Evolutionary conservation across 495 filamentous ascomycete species (phyloP).

Genomic region (Aspergillus indologenus): DNA sequence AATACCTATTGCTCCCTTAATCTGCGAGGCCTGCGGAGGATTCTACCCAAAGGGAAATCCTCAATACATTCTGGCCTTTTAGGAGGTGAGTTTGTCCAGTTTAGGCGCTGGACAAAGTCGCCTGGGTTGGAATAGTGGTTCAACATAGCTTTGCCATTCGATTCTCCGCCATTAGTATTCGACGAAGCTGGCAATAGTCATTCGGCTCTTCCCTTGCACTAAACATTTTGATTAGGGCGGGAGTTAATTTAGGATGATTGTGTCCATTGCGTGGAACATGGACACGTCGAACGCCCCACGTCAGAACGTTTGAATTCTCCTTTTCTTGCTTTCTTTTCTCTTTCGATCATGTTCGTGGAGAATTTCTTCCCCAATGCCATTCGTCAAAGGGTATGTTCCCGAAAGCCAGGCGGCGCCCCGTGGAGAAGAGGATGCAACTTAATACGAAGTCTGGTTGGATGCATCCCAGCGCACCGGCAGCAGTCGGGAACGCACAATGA

Average conservation of each 20-base stretch:
- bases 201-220: constrained; percentile 7
- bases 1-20: not conserved
- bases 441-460: not conserved
- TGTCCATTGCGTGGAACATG: not conserved
- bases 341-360: not conserved
- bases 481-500: not conserved
- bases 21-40: not conserved
- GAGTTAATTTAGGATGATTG: not conserved
- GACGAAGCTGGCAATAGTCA: not conserved
- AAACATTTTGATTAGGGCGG: not conserved
- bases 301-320: not conserved
- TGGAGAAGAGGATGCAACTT: not conserved
- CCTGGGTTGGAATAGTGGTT: no score
- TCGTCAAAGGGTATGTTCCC: not conserved
- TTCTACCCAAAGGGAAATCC: no score
- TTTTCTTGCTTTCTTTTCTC: not conserved
- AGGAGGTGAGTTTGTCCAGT: no score
- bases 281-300: constrained; percentile 3
- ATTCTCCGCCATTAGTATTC: not conserved
- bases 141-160: not conserved
- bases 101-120: no score
- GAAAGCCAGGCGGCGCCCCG: not conserved
- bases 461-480: not conserved
- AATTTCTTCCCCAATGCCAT: not conserved
- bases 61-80: no score